These are phyloP conservation scores for Moelleriella libera DNA, from an alignment of 2,329 filamentous ascomycete species.

Conservation along the genomic window DNA sequence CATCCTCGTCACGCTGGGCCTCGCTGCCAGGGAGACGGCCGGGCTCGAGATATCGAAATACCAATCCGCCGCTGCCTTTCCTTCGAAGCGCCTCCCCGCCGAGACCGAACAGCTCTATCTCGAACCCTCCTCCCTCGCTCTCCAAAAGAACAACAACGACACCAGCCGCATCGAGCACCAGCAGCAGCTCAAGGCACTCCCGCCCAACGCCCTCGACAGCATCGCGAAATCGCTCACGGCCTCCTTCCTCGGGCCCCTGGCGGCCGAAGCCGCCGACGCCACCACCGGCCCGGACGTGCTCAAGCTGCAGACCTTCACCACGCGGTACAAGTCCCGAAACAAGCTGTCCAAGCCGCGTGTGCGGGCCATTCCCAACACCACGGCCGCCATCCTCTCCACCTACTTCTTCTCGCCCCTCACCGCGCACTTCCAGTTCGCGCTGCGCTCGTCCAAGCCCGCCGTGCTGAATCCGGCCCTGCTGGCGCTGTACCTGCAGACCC, in stretches of 20 bases:
- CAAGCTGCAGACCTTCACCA: constrained; percentile 82
- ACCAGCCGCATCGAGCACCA: constrained; percentile 6
- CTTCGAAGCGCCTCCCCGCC: constrained; percentile 65
- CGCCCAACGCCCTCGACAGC: constrained; percentile 47
- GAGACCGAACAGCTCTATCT: constrained; percentile 61
- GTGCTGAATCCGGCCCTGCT: constrained; percentile 65
- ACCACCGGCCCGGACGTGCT: constrained; percentile 68
- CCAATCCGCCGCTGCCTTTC: constrained; percentile 44
- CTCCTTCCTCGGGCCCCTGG: constrained; percentile 66
- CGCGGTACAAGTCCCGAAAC: constrained; percentile 24
- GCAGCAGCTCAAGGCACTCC: constrained; percentile 33
- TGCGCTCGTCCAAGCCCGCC: constrained; percentile 37
- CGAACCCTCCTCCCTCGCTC: constrained; percentile 3
- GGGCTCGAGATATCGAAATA: constrained; percentile 52
- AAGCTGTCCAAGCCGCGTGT: constrained; percentile 22
- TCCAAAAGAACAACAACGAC: too few relatives aligned
- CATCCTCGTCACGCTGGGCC: constrained; percentile 67
- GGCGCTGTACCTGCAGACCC: constrained; percentile 69
- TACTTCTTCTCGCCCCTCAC: constrained; percentile 81
- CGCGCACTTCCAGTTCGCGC: constrained; percentile 59
- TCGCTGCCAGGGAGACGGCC: constrained; percentile 73
- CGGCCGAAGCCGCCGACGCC: constrained; percentile 66
- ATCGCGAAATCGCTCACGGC: constrained; percentile 56
- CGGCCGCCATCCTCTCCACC: constrained; percentile 60
- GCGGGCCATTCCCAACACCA: constrained; percentile 57